Evolutionary conservation across 345 rosid species (phyloP).

Genomic region (Lagerstroemia speciosa): DNA sequence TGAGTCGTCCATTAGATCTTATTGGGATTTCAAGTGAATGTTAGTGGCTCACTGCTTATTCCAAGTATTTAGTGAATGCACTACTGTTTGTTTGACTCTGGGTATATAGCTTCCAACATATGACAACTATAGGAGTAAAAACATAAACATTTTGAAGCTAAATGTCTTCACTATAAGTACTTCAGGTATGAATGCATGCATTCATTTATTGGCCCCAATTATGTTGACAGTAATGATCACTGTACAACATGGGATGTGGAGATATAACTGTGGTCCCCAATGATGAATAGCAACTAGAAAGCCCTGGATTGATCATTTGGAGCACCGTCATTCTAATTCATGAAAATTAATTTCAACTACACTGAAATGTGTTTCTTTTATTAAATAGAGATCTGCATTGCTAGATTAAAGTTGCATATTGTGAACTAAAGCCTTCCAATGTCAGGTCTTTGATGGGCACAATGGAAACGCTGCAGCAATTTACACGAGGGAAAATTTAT

Average conservation of each 20-base stretch:
- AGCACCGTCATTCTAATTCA: background rate
- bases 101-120: background rate
- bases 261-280: background rate
- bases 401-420: background rate
- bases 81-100: background rate
- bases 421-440: conserved; percentile 6
- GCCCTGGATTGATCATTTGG: background rate
- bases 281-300: background rate
- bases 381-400: background rate
- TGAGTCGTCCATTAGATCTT: background rate
- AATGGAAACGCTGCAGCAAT: conserved; percentile 92
- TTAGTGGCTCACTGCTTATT: background rate
- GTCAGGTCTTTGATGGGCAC: conserved; percentile 87
- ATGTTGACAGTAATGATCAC: background rate
- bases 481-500: conserved; percentile 60
- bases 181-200: background rate
- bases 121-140: background rate
- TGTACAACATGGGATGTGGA: background rate
- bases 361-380: background rate
- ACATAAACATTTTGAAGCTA: background rate
- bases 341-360: background rate
- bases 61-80: background rate
- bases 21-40: background rate
- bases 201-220: background rate
- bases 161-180: background rate